phyloP scores from a whole-genome alignment of 192 early-diverging fungal genomes.

The Haplosporangium gracile region DNA sequence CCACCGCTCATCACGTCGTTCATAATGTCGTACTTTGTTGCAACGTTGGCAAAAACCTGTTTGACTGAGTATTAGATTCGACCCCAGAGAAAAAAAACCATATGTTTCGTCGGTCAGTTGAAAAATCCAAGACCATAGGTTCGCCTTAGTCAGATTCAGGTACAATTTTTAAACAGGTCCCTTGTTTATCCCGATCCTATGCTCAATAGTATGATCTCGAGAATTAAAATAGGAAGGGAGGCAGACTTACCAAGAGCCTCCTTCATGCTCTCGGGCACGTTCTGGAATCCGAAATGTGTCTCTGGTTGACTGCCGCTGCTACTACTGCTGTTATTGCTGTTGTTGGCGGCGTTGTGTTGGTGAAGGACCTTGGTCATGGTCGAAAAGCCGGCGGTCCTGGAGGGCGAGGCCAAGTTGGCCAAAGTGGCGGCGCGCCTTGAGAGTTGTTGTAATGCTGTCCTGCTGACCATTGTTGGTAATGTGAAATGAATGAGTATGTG shows the following conservation, averaged over 20 bases:
- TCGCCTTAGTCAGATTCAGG: no score
- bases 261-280: conserved; percentile 88
- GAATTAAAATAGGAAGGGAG: not conserved
- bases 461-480: conserved; percentile 36
- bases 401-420: not conserved
- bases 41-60: conserved; percentile 94
- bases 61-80: conserved; percentile 67
- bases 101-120: not conserved
- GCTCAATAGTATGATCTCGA: no score
- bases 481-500: not conserved
- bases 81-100: not conserved
- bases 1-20: conserved; percentile 97
- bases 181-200: no score
- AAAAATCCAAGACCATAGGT: no score
- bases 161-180: no score
- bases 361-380: conserved; percentile 44
- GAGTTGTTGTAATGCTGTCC: conserved; percentile 35
- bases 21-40: conserved; percentile 97
- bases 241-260: conserved; percentile 78
- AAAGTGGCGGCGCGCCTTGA: conserved; percentile 27
- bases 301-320: conserved; percentile 20
- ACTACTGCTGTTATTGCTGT: not conserved
- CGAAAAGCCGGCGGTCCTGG: conserved; percentile 48
- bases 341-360: conserved; percentile 21
- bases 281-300: conserved; percentile 97